Evolutionary conservation across 176 grass and related monocot genomes (phyloP).

Genomic region (Pharus latifolius): DNA sequence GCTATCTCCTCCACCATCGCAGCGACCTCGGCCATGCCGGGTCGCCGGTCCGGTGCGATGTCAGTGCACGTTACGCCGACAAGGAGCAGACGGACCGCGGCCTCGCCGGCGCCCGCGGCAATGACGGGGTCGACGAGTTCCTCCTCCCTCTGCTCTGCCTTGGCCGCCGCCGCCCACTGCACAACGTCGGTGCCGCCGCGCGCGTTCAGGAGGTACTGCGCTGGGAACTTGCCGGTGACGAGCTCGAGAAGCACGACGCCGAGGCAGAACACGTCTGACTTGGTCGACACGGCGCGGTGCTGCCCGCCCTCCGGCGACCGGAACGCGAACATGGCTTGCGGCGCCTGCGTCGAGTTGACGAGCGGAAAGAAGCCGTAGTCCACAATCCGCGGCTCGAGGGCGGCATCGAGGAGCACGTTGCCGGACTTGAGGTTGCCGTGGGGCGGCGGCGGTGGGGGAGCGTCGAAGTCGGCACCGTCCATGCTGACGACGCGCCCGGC

Average conservation of each 20-base stretch:
- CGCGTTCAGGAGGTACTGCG: constrained; percentile 53
- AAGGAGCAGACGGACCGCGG: constrained; percentile 28
- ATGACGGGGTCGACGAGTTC: constrained; percentile 26
- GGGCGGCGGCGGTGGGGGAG: constrained; percentile 28
- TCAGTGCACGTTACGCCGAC: constrained; percentile 26
- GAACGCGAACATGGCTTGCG: constrained; percentile 57
- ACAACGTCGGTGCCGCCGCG: constrained; percentile 55
- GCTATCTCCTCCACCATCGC: constrained; percentile 48
- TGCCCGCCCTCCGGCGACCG: constrained; percentile 39
- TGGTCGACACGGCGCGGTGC: constrained; percentile 12
- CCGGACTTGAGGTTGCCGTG: constrained; percentile 81
- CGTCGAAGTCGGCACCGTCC: constrained; percentile 37
- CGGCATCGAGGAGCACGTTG: constrained; percentile 50
- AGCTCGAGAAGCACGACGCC: constrained; percentile 63
- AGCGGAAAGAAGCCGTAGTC: constrained; percentile 55
- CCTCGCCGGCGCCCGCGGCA: neutral
- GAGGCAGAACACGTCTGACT: constrained; percentile 76
- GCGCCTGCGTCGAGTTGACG: constrained; percentile 31
- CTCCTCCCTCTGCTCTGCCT: constrained; percentile 31
- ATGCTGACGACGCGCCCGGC: constrained; percentile 24
- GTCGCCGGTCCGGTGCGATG: constrained; percentile 35
- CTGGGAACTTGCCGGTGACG: constrained; percentile 47
- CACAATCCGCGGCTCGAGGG: constrained; percentile 36
- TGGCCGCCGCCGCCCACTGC: constrained; percentile 35
- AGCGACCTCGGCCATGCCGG: constrained; percentile 24